Percentiles rank a stretch among this genome's conserved stretches.
These are phyloP conservation scores for Draba incana DNA, from an alignment of 345 rosid genomes.

Conservation along the genomic window DNA sequence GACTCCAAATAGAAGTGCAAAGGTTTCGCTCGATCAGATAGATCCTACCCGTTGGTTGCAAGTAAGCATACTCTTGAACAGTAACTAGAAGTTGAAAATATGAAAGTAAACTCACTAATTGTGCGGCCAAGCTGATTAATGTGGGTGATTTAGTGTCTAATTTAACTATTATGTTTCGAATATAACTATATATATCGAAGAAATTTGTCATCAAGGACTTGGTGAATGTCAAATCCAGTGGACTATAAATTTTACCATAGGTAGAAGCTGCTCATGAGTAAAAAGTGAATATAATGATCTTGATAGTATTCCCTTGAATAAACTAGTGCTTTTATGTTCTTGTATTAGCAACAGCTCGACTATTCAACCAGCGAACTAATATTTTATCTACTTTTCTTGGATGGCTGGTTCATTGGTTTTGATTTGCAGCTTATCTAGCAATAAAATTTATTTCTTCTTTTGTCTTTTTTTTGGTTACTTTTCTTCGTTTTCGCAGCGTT, in stretches of 20 bases:
- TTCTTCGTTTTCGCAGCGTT: constrained; percentile 62
- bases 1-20: constrained; percentile 74
- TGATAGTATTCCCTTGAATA: constrained; percentile 10
- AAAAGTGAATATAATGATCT: constrained; percentile 5
- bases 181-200: not conserved
- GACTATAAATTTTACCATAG: constrained; percentile 3
- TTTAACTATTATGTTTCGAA: not conserved
- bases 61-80: constrained; percentile 54
- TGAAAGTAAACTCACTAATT: not conserved
- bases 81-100: constrained; percentile 8
- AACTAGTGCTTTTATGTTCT: constrained; percentile 6
- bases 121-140: constrained; percentile 4
- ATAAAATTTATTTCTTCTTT: not conserved
- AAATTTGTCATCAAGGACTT: constrained; percentile 1
- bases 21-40: constrained; percentile 73
- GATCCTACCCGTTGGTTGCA: constrained; percentile 95
- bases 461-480: constrained; percentile 1
- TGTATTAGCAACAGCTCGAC: constrained; percentile 16
- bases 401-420: constrained; percentile 14
- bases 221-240: constrained; percentile 5
- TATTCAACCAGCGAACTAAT: constrained; percentile 3
- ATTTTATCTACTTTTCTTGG: not conserved
- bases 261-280: constrained; percentile 13
- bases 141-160: constrained; percentile 2
- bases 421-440: not conserved